These are phyloP conservation scores for Pseudocohnilembus persalinus DNA, from an alignment of 169 alveolate genomes.

Conservation along the genomic window DNA sequence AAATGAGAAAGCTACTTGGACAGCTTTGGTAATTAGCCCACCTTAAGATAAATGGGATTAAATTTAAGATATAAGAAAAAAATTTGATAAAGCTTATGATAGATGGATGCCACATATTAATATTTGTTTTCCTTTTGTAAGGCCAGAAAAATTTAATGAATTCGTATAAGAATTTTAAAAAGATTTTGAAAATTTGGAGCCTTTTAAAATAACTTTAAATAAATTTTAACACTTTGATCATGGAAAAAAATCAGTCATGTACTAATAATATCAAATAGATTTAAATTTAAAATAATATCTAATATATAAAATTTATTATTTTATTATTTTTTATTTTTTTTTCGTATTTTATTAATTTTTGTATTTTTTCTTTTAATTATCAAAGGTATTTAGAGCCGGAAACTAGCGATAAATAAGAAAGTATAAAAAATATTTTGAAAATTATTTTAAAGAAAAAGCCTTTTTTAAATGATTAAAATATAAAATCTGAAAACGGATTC, in stretches of 20 bases:
- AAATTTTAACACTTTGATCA: slow-evolving; percentile 26
- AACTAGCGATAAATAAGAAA: slow-evolving; percentile 13
- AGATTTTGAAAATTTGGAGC: slow-evolving; percentile 29
- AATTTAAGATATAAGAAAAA: slow-evolving; percentile 26
- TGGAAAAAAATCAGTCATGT: slow-evolving; percentile 30
- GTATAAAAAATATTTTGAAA: slow-evolving; percentile 5
- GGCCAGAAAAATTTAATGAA: slow-evolving; percentile 29
- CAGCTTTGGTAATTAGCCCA: slow-evolving; percentile 34
- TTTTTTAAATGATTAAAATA: slow-evolving; percentile 24
- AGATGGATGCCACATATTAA: slow-evolving; percentile 54
- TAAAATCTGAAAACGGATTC: slow-evolving; percentile 33
- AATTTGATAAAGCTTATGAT: slow-evolving; percentile 47
- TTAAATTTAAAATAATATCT: too few relatives aligned
- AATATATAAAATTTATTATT: too few relatives aligned
- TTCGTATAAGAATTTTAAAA: slow-evolving; percentile 15
- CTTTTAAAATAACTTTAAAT: slow-evolving; percentile 28
- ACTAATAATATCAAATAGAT: too few relatives aligned
- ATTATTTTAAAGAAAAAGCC: slow-evolving; percentile 13
- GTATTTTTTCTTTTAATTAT: too few relatives aligned
- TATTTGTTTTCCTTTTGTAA: slow-evolving; percentile 35
- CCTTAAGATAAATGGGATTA: slow-evolving; percentile 24
- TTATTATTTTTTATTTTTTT: too few relatives aligned
- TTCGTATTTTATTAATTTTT: too few relatives aligned
- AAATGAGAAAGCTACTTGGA: slow-evolving; percentile 21
- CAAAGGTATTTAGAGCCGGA: slow-evolving; percentile 29